Evolutionary conservation across 129 eudicot genomes (phyloP).

Genomic region (Centaurea solstitialis): DNA sequence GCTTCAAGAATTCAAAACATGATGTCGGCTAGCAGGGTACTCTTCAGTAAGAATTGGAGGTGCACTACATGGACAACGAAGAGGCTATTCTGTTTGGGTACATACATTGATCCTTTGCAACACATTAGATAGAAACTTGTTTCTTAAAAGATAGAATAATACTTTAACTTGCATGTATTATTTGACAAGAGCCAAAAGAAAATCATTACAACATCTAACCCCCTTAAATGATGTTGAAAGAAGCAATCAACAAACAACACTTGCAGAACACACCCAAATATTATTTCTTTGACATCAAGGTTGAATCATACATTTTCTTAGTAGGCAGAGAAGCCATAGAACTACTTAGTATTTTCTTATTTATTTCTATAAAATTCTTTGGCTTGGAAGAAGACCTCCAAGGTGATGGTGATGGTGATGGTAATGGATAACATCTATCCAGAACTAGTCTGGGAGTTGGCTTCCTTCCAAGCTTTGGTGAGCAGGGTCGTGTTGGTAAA

Average conservation of each 20-base stretch:
- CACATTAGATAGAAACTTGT: conserved; percentile 29
- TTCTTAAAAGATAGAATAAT: conserved; percentile 21
- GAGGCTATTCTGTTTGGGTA: conserved; percentile 28
- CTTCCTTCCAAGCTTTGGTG: conserved; percentile 45
- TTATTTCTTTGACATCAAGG: conserved; percentile 28
- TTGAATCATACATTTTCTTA: conserved; percentile 37
- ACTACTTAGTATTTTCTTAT: conserved; percentile 36
- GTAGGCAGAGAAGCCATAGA: conserved; percentile 33
- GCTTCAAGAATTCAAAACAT: conserved; percentile 13
- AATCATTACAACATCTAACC: conserved; percentile 24
- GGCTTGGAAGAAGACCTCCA: conserved; percentile 50
- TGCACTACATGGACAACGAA: conserved; percentile 19
- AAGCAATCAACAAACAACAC: conserved; percentile 26
- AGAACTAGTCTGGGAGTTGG: conserved; percentile 21
- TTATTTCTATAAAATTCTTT: conserved; percentile 48
- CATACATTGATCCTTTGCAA: conserved; percentile 31
- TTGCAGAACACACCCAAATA: background rate
- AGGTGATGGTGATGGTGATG: conserved; percentile 23
- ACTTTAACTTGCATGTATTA: conserved; percentile 20
- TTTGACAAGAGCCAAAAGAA: conserved; percentile 8
- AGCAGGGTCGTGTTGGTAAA: conserved; percentile 28
- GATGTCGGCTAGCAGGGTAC: conserved; percentile 8
- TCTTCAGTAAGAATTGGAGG: conserved; percentile 15
- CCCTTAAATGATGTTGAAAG: conserved; percentile 30
- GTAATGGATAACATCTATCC: conserved; percentile 25